A percentile compares a stretch with the other conserved stretches of the same genome.
Evolutionary conservation across 192 early-diverging fungal genomes (phyloP).

Genomic region (Radiomyces spectabilis): DNA sequence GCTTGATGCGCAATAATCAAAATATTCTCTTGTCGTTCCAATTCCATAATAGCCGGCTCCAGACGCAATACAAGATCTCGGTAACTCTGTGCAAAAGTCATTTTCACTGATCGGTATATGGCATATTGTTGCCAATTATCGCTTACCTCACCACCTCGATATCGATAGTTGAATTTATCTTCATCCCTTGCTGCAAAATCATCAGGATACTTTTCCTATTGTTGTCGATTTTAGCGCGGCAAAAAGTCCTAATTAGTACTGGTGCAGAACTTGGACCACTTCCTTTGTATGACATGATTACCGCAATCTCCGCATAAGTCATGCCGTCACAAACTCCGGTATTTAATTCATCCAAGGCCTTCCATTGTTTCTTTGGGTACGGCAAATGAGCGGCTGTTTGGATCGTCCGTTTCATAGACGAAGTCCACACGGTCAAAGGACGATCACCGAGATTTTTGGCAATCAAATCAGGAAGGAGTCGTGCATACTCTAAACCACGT

Average conservation of each 20-base stretch:
- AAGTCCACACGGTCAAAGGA: constrained; percentile 88
- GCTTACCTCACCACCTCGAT: constrained; percentile 64
- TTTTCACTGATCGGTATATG: neutral
- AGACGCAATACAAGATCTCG: constrained; percentile 88
- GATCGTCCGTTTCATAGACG: constrained; percentile 86
- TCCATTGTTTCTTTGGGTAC: constrained; percentile 92
- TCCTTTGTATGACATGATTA: constrained; percentile 2
- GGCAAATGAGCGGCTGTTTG: constrained; percentile 75
- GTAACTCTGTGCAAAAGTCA: constrained; percentile 49
- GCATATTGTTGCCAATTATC: neutral
- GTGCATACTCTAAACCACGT: constrained; percentile 78
- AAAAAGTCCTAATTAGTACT: too few species aligned
- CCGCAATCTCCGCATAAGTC: constrained; percentile 96
- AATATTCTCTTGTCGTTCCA: constrained; percentile 92
- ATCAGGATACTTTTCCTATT: constrained; percentile 77
- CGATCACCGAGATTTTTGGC: constrained; percentile 62
- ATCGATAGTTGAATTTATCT: constrained; percentile 92
- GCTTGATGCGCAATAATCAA: constrained; percentile 97
- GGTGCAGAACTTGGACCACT: neutral
- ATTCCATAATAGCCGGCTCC: constrained; percentile 98
- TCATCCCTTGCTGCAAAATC: constrained; percentile 89
- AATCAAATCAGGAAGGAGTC: constrained; percentile 75
- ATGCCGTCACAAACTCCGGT: constrained; percentile 96
- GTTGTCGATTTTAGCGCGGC: too few species aligned
- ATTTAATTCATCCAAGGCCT: constrained; percentile 94